phyloP scores from a whole-genome alignment of 345 rosid genomes.

The Syzygium grande region DNA sequence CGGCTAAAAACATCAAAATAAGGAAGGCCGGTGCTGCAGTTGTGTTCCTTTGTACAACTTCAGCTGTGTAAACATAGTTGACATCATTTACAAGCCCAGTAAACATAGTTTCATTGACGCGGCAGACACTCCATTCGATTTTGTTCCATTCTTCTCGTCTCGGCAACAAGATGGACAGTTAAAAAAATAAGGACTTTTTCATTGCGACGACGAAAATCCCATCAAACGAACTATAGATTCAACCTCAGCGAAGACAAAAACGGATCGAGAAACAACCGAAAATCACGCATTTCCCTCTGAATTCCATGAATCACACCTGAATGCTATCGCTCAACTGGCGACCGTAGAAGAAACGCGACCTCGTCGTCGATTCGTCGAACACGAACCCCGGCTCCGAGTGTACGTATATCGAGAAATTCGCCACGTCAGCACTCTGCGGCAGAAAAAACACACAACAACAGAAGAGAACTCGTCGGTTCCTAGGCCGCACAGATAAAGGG shows the following conservation, averaged over 20 bases:
- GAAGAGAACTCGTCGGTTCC: background rate
- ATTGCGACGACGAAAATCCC: background rate
- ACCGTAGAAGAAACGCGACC: conserved; percentile 63
- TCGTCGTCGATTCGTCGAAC: conserved; percentile 59
- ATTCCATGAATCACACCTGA: conserved; percentile 36
- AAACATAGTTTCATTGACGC: background rate
- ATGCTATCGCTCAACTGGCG: conserved; percentile 68
- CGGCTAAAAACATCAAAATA: background rate
- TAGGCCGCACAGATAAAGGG: background rate
- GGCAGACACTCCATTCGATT: background rate
- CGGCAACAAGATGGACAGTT: background rate
- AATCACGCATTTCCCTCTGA: background rate
- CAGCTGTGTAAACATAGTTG: too few relatives aligned
- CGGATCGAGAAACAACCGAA: background rate
- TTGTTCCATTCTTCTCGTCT: background rate
- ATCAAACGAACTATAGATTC: background rate
- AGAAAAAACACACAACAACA: background rate
- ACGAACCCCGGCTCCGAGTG: conserved; percentile 79
- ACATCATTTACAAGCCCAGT: background rate
- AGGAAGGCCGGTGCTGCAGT: background rate
- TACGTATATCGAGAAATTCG: conserved; percentile 53
- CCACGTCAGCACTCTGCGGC: conserved; percentile 49
- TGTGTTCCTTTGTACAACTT: too few relatives aligned
- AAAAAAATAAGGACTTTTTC: background rate
- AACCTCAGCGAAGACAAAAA: background rate